Evolutionary conservation across 345 rosid species (phyloP).

Genomic region (Eucalyptus guilfoylei): DNA sequence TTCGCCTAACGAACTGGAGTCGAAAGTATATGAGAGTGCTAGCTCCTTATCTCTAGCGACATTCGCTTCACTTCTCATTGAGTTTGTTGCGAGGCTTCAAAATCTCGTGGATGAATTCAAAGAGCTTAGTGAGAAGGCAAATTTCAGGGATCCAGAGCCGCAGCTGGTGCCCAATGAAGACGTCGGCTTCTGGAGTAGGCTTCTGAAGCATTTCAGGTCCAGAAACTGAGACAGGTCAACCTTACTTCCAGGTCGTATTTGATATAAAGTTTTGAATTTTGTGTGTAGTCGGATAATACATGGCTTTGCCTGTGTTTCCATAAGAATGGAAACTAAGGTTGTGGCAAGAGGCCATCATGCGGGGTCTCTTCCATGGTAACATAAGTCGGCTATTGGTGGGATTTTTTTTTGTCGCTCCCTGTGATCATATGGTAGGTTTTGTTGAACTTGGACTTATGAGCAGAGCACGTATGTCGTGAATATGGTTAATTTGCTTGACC

Average conservation of each 20-base stretch:
- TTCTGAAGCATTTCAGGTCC: conserved; percentile 17
- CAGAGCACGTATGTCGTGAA: neutral
- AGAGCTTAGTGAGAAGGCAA: conserved; percentile 61
- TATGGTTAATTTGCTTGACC: neutral
- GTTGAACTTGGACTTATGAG: neutral
- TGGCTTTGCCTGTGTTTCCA: neutral
- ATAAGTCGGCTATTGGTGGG: neutral
- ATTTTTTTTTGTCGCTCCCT: neutral
- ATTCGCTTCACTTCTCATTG: conserved; percentile 66
- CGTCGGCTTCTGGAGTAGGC: conserved; percentile 26
- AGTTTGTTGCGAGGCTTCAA: conserved; percentile 87
- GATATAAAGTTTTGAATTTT: neutral
- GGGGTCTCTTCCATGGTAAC: neutral
- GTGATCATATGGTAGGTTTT: neutral
- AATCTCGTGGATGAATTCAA: conserved; percentile 54
- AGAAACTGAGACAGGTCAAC: neutral
- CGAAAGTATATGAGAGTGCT: conserved; percentile 70
- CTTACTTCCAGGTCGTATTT: neutral
- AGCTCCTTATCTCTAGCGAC: conserved; percentile 82
- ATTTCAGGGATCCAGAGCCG: conserved; percentile 29
- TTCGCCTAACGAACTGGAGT: conserved; percentile 17
- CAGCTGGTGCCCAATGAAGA: neutral
- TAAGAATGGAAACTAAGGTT: neutral
- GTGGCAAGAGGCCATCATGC: neutral
- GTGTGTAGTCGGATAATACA: neutral